Percentiles rank a stretch among this genome's conserved stretches.
Conservation (phyloP, 495 filamentous ascomycete species). For the Neurospora sp. region DNA sequence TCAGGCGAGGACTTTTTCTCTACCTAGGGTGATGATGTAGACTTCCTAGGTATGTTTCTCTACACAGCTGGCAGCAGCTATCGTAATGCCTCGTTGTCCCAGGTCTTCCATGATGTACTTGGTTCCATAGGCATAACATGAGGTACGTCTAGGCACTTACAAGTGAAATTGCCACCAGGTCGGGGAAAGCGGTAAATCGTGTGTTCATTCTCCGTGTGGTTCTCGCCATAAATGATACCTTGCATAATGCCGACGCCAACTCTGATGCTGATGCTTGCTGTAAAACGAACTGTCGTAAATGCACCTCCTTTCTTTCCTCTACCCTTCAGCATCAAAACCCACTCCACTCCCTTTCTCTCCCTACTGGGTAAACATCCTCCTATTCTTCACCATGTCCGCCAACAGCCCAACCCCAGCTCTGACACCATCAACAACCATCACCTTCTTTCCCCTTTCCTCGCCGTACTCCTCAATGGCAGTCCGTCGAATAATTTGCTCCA, state of each 20-base stretch:
- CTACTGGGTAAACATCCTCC: conserved; percentile 19
- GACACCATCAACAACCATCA: conserved; percentile 79
- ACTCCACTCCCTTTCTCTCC: not conserved
- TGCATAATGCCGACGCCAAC: not conserved
- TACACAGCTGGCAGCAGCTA: too few species aligned
- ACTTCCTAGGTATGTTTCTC: too few species aligned
- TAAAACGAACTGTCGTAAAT: not conserved
- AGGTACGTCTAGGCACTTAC: too few species aligned
- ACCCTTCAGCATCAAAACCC: not conserved
- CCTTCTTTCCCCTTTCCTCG: conserved; percentile 42
- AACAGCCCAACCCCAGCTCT: conserved; percentile 64
- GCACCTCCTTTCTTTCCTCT: not conserved
- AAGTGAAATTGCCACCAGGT: not conserved
- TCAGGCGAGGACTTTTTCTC: too few species aligned
- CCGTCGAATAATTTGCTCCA: conserved; percentile 68
- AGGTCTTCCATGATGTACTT: too few species aligned
- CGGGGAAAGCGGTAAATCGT: too few species aligned
- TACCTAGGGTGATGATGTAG: too few species aligned
- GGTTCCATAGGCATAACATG: too few species aligned
- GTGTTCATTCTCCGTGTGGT: too few species aligned
- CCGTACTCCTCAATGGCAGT: conserved; percentile 58
- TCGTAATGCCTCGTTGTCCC: too few species aligned
- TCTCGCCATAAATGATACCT: not conserved
- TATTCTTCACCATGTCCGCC: conserved; percentile 41
- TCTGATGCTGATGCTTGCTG: not conserved